Conservation (phyloP, 78 protist species). For the Anaeramoeba ignava region DNA sequence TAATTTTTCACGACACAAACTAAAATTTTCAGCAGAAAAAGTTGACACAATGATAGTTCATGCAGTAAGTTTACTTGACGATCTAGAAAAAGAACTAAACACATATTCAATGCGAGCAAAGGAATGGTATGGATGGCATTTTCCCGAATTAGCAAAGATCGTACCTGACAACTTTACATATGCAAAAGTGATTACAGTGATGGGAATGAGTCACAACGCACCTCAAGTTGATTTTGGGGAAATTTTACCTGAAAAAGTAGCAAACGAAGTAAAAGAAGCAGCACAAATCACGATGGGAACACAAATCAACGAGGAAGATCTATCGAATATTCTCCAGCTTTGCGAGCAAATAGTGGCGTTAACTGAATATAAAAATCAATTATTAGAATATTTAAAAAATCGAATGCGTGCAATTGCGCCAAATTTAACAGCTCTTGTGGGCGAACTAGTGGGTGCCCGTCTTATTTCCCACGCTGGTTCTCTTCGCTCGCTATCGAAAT, state of each 20-base stretch:
- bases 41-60: too few relatives aligned
- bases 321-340: background rate
- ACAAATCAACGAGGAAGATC: too few relatives aligned
- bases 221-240: conserved; percentile 37
- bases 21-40: too few relatives aligned
- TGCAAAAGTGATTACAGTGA: conserved; percentile 27
- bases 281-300: conserved; percentile 34
- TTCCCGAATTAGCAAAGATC: conserved; percentile 87
- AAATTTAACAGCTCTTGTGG: conserved; percentile 84
- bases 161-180: conserved; percentile 64
- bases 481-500: conserved; percentile 77
- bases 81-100: too few relatives aligned
- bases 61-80: too few relatives aligned
- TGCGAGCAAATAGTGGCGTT: conserved; percentile 49
- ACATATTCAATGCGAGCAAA: too few relatives aligned
- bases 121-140: conserved; percentile 99
- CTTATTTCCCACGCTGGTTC: conserved; percentile 88
- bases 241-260: conserved; percentile 66
- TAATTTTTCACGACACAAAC: too few relatives aligned
- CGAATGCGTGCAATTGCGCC: too few relatives aligned
- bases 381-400: conserved; percentile 83
- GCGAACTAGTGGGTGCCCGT: conserved; percentile 89
- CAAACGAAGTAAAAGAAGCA: conserved; percentile 38
- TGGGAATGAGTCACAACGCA: conserved; percentile 21
- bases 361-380: conserved; percentile 68